Base-by-base conservation (phyloP, 2,329 filamentous ascomycete species). In the Pseudocercospora cruenta region DNA sequence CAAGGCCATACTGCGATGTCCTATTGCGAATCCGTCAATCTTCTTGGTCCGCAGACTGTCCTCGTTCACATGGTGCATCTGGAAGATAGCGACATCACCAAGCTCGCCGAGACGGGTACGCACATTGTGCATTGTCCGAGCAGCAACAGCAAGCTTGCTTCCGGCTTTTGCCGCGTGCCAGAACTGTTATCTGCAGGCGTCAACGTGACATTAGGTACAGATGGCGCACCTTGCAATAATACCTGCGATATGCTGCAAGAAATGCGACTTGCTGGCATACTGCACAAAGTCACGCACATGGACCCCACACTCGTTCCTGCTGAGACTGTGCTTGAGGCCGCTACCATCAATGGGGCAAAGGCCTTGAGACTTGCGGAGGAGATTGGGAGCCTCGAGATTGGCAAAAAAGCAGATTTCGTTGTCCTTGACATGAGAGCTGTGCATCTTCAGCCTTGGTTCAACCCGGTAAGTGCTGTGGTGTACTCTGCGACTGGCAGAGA, bases 201-300 rank as follows among this genome's bases (percentile, higher is more conserved):
- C 5, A 85, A 84, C 65, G 79, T 86, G 6, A 76, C 77, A 0
- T 74, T 86, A 0, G 84, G 84, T 0, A 86, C 84, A 0, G 84
- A 86, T 69, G 84, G 84, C 0, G 84, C 83, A 0, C 84, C 84
- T 0, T 86, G 83, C 71, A 82, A 83, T 39, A 85, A 85, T 67
- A 81, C 80, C 6, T 84, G 83, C 71, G 83, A 85, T 66, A 79
- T 86, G 73, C 71, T 86, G 19, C 82, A 82, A 57, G 84, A 86
- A 74, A 85, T 85, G 82, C 82, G 83, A 58, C 76, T 85, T 0
- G 82, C 84, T 0, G 80, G 78, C 0, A 81, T 85, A 10, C 72
- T 86, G 36, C 84, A 86, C 66, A 82, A 82, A 67, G 81, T 81
- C 19, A 65, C 71, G 2, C 77, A 75, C 4, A 76, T 78, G 54